Evolutionary conservation across 345 rosid genomes (phyloP).

Genomic region (Microthlaspi erraticum): DNA sequence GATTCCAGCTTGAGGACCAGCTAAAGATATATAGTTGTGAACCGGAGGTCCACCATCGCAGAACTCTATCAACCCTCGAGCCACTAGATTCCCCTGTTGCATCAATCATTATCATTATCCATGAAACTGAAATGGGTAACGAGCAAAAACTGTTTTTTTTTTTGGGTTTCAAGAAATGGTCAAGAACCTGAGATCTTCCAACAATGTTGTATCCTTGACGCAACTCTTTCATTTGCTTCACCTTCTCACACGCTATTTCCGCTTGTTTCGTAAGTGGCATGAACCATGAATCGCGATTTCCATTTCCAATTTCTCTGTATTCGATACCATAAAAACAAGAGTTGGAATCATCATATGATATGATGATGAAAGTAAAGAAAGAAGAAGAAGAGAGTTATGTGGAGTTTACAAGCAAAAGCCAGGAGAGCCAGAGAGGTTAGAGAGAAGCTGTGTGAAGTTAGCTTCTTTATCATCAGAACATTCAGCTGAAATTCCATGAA

Average conservation of each 20-base stretch:
- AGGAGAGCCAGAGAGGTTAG: conserved; percentile 64
- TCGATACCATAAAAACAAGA: neutral
- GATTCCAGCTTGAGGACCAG: conserved; percentile 97
- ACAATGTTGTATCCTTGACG: conserved; percentile 82
- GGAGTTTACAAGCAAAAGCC: conserved; percentile 80
- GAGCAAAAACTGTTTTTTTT: neutral
- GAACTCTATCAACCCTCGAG: conserved; percentile 81
- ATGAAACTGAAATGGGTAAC: neutral
- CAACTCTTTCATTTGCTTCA: conserved; percentile 79
- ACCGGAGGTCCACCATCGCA: conserved; percentile 89
- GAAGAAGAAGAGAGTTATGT: conserved; percentile 12
- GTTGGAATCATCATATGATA: conserved; percentile 2
- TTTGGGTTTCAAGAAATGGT: conserved; percentile 23
- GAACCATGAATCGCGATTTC: conserved; percentile 87
- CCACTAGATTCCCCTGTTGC: conserved; percentile 89
- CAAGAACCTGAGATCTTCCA: conserved; percentile 86
- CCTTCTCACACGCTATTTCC: conserved; percentile 74
- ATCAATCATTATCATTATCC: conserved; percentile 9
- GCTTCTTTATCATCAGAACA: conserved; percentile 63
- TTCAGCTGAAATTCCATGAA: conserved; percentile 68
- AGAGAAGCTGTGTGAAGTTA: conserved; percentile 70
- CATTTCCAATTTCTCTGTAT: conserved; percentile 87
- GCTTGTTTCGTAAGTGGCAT: conserved; percentile 83
- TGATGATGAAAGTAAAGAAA: neutral
- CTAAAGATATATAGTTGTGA: conserved; percentile 79